These are phyloP conservation scores for Aspergillus niger DNA, from an alignment of 2,329 filamentous ascomycete species.

Conservation along the genomic window DNA sequence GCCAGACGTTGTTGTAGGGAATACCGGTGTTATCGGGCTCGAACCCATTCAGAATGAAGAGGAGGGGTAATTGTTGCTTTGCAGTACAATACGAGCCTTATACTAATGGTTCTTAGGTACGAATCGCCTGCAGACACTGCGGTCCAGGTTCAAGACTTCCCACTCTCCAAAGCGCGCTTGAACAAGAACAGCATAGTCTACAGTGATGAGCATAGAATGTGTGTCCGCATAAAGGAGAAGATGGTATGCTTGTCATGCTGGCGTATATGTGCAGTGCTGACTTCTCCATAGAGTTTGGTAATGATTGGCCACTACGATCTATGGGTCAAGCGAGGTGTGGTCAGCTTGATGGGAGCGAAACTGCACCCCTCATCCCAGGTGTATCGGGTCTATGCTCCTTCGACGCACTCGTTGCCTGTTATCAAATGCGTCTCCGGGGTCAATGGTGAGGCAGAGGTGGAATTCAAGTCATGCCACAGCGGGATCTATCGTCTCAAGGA, in stretches of 20 bases:
- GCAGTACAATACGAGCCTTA: background rate
- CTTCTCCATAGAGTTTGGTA: slow-evolving; percentile 39
- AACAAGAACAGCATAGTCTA: slow-evolving; percentile 42
- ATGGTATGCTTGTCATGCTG: slow-evolving; percentile 30
- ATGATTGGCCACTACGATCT: slow-evolving; percentile 59
- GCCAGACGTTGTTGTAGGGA: slow-evolving; percentile 17
- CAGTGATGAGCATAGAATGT: slow-evolving; percentile 39
- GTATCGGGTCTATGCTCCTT: slow-evolving; percentile 57
- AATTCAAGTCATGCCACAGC: slow-evolving; percentile 50
- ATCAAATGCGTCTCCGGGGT: slow-evolving; percentile 50
- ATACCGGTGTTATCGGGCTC: slow-evolving; percentile 27
- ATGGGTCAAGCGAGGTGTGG: slow-evolving; percentile 57
- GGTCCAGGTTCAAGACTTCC: slow-evolving; percentile 40
- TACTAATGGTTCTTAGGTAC: slow-evolving; percentile 29
- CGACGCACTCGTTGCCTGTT: slow-evolving; percentile 58
- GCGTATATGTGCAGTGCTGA: slow-evolving; percentile 20
- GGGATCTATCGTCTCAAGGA: slow-evolving; percentile 48
- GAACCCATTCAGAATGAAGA: slow-evolving; percentile 28
- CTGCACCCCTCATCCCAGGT: slow-evolving; percentile 48
- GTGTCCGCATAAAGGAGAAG: slow-evolving; percentile 44
- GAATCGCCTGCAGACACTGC: slow-evolving; percentile 35
- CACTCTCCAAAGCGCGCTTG: slow-evolving; percentile 41
- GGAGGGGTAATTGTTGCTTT: slow-evolving; percentile 27
- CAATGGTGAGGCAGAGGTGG: slow-evolving; percentile 49
- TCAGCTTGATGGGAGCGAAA: slow-evolving; percentile 62